These are phyloP conservation scores for Eimeria nieschulzi DNA, from an alignment of 169 alveolate species.

Conservation along the genomic window DNA sequence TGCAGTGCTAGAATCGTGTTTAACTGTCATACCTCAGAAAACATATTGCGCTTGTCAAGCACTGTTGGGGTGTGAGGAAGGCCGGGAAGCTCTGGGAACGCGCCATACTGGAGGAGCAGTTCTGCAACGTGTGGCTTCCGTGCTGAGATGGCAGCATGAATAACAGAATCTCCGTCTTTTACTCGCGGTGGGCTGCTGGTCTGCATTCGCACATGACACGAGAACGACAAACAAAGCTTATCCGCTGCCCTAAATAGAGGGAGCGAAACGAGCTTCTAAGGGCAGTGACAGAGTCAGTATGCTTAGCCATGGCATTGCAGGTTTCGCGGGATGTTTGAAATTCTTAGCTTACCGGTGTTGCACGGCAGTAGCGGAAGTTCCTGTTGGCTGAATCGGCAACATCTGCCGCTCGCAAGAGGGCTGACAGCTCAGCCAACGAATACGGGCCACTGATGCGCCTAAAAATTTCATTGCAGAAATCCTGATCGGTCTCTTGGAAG, in stretches of 20 bases:
- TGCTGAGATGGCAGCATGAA: constrained; percentile 71
- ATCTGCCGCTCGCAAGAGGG: constrained; percentile 65
- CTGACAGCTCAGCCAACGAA: constrained; percentile 27
- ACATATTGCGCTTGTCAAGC: too few relatives aligned
- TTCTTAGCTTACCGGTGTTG: constrained; percentile 26
- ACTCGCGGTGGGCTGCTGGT: constrained; percentile 71
- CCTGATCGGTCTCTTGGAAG: constrained; percentile 50
- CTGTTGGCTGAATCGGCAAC: constrained; percentile 33
- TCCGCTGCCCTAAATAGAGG: too few relatives aligned
- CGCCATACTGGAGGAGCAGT: constrained; percentile 74
- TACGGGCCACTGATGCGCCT: constrained; percentile 57
- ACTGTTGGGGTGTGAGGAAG: constrained; percentile 23
- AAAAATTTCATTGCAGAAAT: constrained; percentile 60
- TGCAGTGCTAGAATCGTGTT: too few relatives aligned
- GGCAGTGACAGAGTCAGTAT: too few relatives aligned
- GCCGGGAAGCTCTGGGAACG: constrained; percentile 63
- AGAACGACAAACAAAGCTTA: too few relatives aligned
- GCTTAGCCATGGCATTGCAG: too few relatives aligned
- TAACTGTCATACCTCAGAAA: too few relatives aligned
- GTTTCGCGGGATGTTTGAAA: too few relatives aligned
- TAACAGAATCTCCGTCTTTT: constrained; percentile 38
- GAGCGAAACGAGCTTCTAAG: too few relatives aligned
- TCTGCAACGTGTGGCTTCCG: constrained; percentile 70
- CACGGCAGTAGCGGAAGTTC: constrained; percentile 68
- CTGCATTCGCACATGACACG: constrained; percentile 22